Percentiles rank a stretch among this genome's conserved stretches.
Conservation (phyloP, 1,284 basidiomycete species). For the Phellopilus nigrolimitatus region DNA sequence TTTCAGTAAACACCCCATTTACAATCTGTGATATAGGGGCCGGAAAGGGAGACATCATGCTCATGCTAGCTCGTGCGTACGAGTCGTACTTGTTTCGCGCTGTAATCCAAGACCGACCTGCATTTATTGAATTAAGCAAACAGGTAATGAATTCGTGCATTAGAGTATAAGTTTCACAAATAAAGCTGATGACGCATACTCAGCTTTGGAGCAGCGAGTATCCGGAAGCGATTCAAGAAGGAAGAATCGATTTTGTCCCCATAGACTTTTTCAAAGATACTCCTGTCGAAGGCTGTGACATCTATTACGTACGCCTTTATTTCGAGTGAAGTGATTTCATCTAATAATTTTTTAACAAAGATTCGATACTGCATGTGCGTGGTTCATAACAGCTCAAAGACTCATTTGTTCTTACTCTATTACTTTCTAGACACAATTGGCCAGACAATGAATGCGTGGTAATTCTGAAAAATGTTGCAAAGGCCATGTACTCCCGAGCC, state of each 20-base stretch:
- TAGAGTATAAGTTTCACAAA: too few relatives aligned
- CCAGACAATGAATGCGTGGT: constrained; percentile 22
- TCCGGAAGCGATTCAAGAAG: constrained; percentile 31
- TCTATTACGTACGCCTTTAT: constrained; percentile 39
- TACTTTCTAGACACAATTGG: constrained; percentile 28
- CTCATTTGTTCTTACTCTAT: too few relatives aligned
- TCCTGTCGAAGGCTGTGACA: constrained; percentile 36
- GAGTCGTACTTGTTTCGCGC: constrained; percentile 34
- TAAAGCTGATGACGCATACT: constrained; percentile 33
- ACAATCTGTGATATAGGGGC: constrained; percentile 47
- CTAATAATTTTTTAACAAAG: not conserved
- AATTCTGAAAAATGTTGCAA: constrained; percentile 27
- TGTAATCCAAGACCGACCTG: constrained; percentile 42
- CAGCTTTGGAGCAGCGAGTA: constrained; percentile 34
- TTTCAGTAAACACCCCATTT: constrained; percentile 27
- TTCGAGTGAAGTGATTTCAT: not conserved
- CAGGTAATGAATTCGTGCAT: too few relatives aligned
- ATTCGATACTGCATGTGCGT: constrained; percentile 1
- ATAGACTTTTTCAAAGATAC: constrained; percentile 43
- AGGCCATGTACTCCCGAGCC: constrained; percentile 22
- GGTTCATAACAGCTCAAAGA: not conserved
- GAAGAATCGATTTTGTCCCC: constrained; percentile 34
- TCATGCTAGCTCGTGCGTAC: constrained; percentile 36
- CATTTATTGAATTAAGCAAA: too few relatives aligned
- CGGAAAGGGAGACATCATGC: constrained; percentile 38